Evolutionary conservation across 441 rosid species (phyloP), one percentile per base, ranked within the genome.

Genomic region (Mallotus repandus): DNA sequence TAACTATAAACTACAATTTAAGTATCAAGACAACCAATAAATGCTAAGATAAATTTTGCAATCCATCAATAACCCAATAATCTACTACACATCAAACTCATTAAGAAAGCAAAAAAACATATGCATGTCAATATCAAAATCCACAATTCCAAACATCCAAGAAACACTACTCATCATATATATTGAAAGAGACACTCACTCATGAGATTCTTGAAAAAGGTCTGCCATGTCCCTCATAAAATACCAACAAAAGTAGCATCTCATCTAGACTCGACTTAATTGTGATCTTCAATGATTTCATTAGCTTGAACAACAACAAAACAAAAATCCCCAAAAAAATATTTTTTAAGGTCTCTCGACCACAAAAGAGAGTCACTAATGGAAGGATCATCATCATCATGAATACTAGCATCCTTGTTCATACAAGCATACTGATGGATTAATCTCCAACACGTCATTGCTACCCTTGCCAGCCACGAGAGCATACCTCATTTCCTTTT

Each of bases 151-250:
- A 54, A 11, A 66, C n/a, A 48, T 8, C 35, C 38, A 54, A 43
- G 15, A 46, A 25, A 25, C 29, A 25, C 29, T 25, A 25, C 29
- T 25, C 29, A 25, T 25, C 2, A 25, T 25, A 25, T 25, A 25
- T 25, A 38, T 19, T 21, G 29, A 2, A 65, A 11, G 10, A 19
- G 32, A 22, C 9, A 76, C 93, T 78, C 68, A 92, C 99, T 86
- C 82, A 85, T 91, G 43, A 94, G 83, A 84, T 92, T 86, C 18
- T 75, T 67, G 76, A 92, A 92, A 70, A 94, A 16, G 96, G 92
- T 21, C 98, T 98, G 16, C 98, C 99, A 74, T 94, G 99, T 0
- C 98, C 99, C 73, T 94, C 98, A 71, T 91, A 25, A 91, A 62
- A 94, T 93, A 29, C 98, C 98, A 68, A 92, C 84, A 75, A 94